phyloP scores from a whole-genome alignment of 441 rosid genomes.

The Populus trichocarpa region DNA sequence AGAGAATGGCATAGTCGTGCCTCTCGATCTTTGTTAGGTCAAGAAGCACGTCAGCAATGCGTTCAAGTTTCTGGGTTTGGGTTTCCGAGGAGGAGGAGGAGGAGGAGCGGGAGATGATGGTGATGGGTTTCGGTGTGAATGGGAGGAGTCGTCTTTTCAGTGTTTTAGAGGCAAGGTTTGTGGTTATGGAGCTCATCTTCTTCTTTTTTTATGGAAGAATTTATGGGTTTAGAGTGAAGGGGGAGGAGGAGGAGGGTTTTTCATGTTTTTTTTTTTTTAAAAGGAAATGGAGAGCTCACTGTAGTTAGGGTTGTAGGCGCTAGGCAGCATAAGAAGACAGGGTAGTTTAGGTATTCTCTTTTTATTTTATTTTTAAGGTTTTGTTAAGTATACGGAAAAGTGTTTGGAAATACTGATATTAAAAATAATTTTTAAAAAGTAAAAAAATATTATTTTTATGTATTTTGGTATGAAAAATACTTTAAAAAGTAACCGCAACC shows the following conservation, averaged over 20 bases:
- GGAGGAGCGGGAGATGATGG: conserved; percentile 11
- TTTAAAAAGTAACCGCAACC: no score
- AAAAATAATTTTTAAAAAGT: no score
- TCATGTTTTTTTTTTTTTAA: no score
- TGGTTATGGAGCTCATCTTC: neutral
- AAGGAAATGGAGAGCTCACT: neutral
- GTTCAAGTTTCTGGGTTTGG: conserved; percentile 29
- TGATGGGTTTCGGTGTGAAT: conserved; percentile 1
- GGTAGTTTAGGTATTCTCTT: no score
- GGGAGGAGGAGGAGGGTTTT: neutral
- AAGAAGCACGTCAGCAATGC: conserved; percentile 26
- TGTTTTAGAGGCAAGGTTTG: conserved; percentile 14
- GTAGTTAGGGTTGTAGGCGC: no score
- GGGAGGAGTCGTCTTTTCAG: conserved; percentile 5
- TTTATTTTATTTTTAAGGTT: no score
- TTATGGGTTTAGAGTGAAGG: neutral
- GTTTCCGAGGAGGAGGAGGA: conserved; percentile 12
- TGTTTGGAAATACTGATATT: no score
- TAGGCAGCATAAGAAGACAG: no score
- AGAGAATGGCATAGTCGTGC: conserved; percentile 29
- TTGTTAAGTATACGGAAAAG: no score
- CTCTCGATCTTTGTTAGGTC: conserved; percentile 30
- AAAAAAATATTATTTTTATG: no score
- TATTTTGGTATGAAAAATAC: no score
- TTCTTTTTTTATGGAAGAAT: neutral